These are phyloP conservation scores for Suhomyces yuchorum DNA, from an alignment of 1,139 yeast species.

Conservation along the genomic window DNA sequence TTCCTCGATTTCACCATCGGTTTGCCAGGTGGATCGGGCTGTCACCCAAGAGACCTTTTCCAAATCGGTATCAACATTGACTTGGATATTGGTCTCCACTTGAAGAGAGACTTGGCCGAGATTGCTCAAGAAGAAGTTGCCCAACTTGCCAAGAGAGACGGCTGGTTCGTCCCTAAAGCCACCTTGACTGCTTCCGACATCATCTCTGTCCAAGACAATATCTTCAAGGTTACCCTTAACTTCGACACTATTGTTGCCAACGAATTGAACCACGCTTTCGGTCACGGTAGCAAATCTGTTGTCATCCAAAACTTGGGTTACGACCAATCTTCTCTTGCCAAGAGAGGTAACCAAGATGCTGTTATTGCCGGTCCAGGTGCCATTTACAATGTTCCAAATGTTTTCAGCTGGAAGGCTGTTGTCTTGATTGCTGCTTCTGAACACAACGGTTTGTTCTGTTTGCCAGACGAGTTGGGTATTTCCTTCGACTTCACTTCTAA, in stretches of 20 bases:
- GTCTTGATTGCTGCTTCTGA: conserved; percentile 26
- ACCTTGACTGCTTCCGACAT: conserved; percentile 31
- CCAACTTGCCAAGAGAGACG: conserved; percentile 16
- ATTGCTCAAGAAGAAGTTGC: conserved; percentile 6
- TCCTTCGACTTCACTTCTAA: conserved; percentile 24
- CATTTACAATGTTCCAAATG: conserved; percentile 14
- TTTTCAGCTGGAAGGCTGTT: conserved; percentile 31
- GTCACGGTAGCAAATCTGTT: conserved; percentile 9
- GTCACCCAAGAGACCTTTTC: conserved; percentile 14
- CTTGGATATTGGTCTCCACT: conserved; percentile 18
- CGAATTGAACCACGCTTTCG: conserved; percentile 15
- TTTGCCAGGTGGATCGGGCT: conserved; percentile 11
- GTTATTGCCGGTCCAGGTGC: conserved; percentile 16
- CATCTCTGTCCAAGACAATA: conserved; percentile 26
- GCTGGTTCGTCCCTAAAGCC: conserved; percentile 29
- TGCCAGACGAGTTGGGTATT: conserved; percentile 32
- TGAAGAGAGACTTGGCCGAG: conserved; percentile 16
- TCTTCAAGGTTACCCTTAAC: conserved; percentile 32
- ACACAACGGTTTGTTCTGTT: conserved; percentile 29
- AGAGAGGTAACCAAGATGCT: conserved; percentile 13
- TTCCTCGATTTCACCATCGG: conserved; percentile 16
- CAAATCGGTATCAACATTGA: conserved; percentile 20
- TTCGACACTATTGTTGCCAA: conserved; percentile 18
- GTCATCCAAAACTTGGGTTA: conserved; percentile 13
- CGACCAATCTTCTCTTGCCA: conserved; percentile 13